These are phyloP conservation scores for Actinidia polygama DNA, from an alignment of 179 eudicot species.

Conservation along the genomic window DNA sequence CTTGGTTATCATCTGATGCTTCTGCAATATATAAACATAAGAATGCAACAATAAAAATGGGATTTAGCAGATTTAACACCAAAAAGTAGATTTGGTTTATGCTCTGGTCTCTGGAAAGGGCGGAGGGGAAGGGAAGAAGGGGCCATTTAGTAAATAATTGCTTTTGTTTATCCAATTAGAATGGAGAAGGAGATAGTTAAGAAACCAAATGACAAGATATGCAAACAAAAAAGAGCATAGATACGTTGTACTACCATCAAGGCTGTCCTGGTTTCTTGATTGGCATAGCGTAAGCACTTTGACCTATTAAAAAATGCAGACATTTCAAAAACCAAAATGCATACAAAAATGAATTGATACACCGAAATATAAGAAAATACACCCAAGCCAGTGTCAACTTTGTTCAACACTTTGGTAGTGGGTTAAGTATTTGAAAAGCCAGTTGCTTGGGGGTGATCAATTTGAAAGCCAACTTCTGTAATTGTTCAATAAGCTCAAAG, in stretches of 20 bases:
- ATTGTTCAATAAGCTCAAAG: neutral
- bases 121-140: neutral
- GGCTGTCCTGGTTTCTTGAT: slow-evolving; percentile 55
- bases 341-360: neutral
- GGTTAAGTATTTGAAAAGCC: neutral
- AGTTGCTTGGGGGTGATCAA: neutral
- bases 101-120: slow-evolving; percentile 12
- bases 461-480: neutral
- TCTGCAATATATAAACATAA: slow-evolving; percentile 46
- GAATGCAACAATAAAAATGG: neutral
- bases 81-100: neutral
- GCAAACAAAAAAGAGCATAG: neutral
- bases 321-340: slow-evolving; percentile 2
- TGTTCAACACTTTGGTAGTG: neutral
- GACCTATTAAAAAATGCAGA: slow-evolving; percentile 43
- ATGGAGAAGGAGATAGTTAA: neutral
- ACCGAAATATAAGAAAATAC: neutral
- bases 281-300: slow-evolving; percentile 86
- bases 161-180: neutral
- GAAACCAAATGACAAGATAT: neutral
- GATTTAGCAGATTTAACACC: neutral
- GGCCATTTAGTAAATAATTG: neutral
- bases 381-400: neutral
- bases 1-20: slow-evolving; percentile 45
- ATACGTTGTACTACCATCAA: slow-evolving; percentile 52